Evolutionary conservation across 257 asterid species (phyloP), one percentile per base, ranked within the genome.

Genomic region (Forsythia viridissima): DNA sequence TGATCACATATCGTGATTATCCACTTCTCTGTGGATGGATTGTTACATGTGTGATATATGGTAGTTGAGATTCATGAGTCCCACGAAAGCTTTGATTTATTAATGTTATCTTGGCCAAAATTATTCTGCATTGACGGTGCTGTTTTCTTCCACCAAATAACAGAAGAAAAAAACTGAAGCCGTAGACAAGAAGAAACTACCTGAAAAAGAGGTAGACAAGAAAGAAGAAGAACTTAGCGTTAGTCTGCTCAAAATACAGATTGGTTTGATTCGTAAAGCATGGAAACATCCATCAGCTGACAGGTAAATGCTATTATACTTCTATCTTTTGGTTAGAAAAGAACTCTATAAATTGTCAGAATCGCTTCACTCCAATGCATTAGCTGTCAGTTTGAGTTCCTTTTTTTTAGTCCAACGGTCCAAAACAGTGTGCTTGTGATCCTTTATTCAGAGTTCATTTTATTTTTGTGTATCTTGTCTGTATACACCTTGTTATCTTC

Each of bases 201-300:
- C 86, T 66, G 93, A 82, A 76, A 91, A 89, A 79, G 94, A 73
- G 71, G 77, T 78, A 6, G 92, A 87, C 74, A 91, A 83, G 59
- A 93, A 91, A 81, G 97, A 87, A 59, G 84, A 86, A 75, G 96
- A 89, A 75, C 86, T 89, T 52, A 87, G 95, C 18, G 93, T 91
- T 74, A 89, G 96, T 89, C 84, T 94, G 86, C 96, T 94, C 48
- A 94, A 91, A 84, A 88, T 94, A 77, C 99, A 94, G 88, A 87
- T 94, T 87, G 99, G 98, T 15, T 10, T 63, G 70, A 89, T 95
- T 82, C 86, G 90, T 69, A 95, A 92, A 87, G 99, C 97, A 21
- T 93, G 91, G 87, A 91, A 93, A 75, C 99, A 95, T 87, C 99
- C 98, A 46, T 91, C 99, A 72, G 99, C 99, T 73, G 98, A 94